Evolutionary conservation across 305 asterid genomes (phyloP).

Genomic region (Fraxinus platypoda): DNA sequence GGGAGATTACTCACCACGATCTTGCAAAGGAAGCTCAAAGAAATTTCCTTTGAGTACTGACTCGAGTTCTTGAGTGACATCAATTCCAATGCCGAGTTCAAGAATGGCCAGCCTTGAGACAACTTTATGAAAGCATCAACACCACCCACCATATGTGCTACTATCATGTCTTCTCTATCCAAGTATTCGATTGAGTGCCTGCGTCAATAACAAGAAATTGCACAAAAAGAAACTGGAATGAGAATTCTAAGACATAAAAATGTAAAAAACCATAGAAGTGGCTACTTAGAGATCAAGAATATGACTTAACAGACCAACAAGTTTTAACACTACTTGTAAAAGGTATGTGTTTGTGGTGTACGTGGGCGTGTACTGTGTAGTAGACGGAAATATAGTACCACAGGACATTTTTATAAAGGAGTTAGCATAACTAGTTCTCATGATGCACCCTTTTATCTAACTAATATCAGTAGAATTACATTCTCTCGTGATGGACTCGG

Average conservation of each 20-base stretch:
- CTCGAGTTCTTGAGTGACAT: slow-evolving; percentile 64
- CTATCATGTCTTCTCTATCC: slow-evolving; percentile 65
- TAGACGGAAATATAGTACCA: neutral
- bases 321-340: neutral
- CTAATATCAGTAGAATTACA: neutral
- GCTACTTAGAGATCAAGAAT: neutral
- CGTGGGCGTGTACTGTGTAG: neutral
- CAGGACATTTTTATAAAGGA: neutral
- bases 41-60: slow-evolving; percentile 44
- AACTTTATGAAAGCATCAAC: slow-evolving; percentile 78
- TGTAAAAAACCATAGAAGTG: neutral
- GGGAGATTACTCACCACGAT: slow-evolving; percentile 57
- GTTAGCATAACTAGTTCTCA: neutral
- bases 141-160: slow-evolving; percentile 80
- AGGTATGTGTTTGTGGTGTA: neutral
- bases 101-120: slow-evolving; percentile 86
- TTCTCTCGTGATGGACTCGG: neutral
- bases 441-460: neutral
- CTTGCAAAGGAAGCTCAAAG: slow-evolving; percentile 69
- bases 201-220: slow-evolving; percentile 26
- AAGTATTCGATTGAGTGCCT: slow-evolving; percentile 82
- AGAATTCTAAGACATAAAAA: neutral
- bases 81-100: slow-evolving; percentile 52
- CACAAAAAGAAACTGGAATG: slow-evolving; percentile 13
- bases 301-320: neutral